Base-by-base conservation (phyloP, 2,329 filamentous ascomycete species). In the Ploettnerulaceae sp. region DNA sequence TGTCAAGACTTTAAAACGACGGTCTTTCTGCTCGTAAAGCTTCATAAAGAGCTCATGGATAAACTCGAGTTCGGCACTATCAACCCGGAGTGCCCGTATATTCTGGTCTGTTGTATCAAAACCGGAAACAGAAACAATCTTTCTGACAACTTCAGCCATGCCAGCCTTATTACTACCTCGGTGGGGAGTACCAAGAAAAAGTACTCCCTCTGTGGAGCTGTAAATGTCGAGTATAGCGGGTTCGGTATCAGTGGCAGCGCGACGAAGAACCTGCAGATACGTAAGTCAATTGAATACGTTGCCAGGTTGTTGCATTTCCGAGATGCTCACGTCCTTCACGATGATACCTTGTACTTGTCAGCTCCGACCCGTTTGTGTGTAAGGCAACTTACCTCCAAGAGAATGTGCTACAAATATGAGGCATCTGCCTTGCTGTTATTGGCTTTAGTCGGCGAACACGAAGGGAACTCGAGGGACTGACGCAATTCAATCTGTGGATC, bases 181-280 rank as follows among this genome's bases (percentile, higher is more conserved):
- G 41, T 66, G 61, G 5, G 63, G 63, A 12, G 63, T 66, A 14
- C 58, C 63, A 20, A 66, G 49, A 32, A 67, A 67, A 0, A 61
- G 26, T 4, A 65, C 45, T 15, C 33, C 50, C 14, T 29, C 20
- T 9, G 52, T 57, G 12, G 46, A 52, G 6, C 12, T 40, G 34
- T 35, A 56, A 1, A 58, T 52, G 36, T 57, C 44, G 11, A 40
- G 17, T 9, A 47, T 26, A 7, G 33, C 15, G 3, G 28, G 17
- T 7, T 49, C 37, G 14, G 8, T 24, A 31, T n/a, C n/a, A n/a
- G n/a, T n/a, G n/a, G 36, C 44, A 15, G 52, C 48, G 22, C 47
- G 48, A 15, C 38, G 31, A 31, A 57, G 14, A 15, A 51, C 50
- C 54, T 57, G 33, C 15, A 45, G 15, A 44, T 29, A n/a, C 11